A percentile compares a stretch with the other conserved stretches of the same genome.
phyloP scores from a whole-genome alignment of 345 rosid genomes.

The Schrenkiella parvula region DNA sequence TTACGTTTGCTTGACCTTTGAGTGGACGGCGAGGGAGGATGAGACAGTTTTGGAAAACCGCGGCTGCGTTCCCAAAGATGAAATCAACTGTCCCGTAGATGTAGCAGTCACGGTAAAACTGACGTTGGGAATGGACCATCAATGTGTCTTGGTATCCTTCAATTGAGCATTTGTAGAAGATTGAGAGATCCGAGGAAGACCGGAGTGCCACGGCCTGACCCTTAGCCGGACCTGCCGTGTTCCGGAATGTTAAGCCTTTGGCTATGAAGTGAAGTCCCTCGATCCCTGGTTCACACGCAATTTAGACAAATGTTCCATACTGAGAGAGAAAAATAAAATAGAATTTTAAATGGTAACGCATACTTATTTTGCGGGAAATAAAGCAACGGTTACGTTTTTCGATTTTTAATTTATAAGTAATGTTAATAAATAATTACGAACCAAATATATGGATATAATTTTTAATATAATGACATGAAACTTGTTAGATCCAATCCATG shows the following conservation, averaged over 20 bases:
- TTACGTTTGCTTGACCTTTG: constrained; percentile 48
- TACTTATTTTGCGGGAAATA: constrained; percentile 23
- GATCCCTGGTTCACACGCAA: constrained; percentile 42
- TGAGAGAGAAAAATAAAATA: background rate
- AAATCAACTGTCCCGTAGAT: constrained; percentile 85
- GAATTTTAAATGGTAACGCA: constrained; percentile 19
- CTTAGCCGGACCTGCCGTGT: constrained; percentile 35
- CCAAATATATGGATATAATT: constrained; percentile 8
- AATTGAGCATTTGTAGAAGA: constrained; percentile 71
- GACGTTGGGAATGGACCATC: constrained; percentile 74
- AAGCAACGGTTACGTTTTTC: constrained; percentile 1
- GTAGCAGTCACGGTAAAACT: constrained; percentile 77
- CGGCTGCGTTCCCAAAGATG: constrained; percentile 90
- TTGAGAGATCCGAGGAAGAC: constrained; percentile 78
- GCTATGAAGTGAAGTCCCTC: constrained; percentile 56
- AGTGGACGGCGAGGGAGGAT: constrained; percentile 68
- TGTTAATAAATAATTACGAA: background rate
- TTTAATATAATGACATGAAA: no score
- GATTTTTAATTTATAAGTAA: background rate
- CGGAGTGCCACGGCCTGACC: constrained; percentile 89
- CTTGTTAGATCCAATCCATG: constrained; percentile 23
- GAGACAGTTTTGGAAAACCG: constrained; percentile 70
- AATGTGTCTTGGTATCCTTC: constrained; percentile 91
- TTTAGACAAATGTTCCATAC: background rate
- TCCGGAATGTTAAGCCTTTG: constrained; percentile 29